Evolutionary conservation across 257 asterid genomes (phyloP), one percentile per base, ranked within the genome.

Genomic region (Cruciata laevipes): DNA sequence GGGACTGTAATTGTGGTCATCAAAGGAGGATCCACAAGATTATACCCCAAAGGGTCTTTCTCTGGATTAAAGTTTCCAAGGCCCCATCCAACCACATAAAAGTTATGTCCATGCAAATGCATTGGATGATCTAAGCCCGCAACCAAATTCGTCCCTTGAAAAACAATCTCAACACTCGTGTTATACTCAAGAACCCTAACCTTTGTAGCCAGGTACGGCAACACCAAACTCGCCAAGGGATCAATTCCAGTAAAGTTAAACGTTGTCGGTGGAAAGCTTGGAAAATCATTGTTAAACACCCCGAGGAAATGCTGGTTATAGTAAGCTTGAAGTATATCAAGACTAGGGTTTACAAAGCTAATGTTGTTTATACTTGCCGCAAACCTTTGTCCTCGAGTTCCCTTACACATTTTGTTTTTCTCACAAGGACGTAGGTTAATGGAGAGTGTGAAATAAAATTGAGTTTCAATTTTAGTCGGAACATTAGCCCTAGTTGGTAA

Each of bases 1-100:
- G 95, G 96, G 7, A 87, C 91, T 3, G 65, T 64, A 17, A 85
- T 68, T 16, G 85, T 85, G 79, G 83, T 89, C 4, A 80, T 79
- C 0, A 53, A 70, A 14, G 82, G 91, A 12, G 95, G 94, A 25
- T 87, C 91, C 7, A 77, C 78, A 16, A 89, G 91, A 78, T 87
- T 89, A 69, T 82, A 89, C 24, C 53, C 75, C 66, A 25, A 63
- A 0, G 91, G 87, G 25, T 85, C 91, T 2, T 7, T 69, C 0
- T 9, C 2, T 53, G 44, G 40, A 49, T 87, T 79, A 33, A 84
- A 87, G 76, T 87, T 87, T 0, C 97, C 94, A 5, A 83, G 70
- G 53, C 94, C 95, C 80, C 75, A 70, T 3, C 97, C 97, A 53
- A 89, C 91, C 5, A 83, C 80, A 33, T 79, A 87, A 78, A 89